phyloP scores from a whole-genome alignment of 2,329 filamentous ascomycete species.

The Diaporthe vaccinii region DNA sequence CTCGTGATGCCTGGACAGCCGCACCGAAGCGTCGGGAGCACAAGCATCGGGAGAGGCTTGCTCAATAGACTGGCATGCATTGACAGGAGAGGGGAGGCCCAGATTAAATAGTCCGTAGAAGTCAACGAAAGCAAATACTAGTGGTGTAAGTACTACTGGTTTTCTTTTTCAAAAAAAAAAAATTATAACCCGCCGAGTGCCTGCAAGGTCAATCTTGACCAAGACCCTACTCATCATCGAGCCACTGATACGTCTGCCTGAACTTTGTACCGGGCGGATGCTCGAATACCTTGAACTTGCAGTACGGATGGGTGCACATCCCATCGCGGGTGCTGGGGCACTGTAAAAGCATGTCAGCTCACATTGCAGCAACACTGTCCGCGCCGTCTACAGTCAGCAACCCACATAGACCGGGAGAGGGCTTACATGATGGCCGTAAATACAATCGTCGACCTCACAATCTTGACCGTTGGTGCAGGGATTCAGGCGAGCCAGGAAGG shows the following conservation, averaged over 20 bases:
- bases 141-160: not conserved
- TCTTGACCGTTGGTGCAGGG: slow-evolving; percentile 70
- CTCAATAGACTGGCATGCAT: not conserved
- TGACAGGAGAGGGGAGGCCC: not conserved
- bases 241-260: slow-evolving; percentile 45
- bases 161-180: not conserved
- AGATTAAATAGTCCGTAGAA: not conserved
- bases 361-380: not conserved
- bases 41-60: not conserved
- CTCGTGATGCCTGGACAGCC: not conserved
- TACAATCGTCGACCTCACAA: slow-evolving; percentile 70
- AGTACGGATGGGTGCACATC: slow-evolving; percentile 66
- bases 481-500: slow-evolving; percentile 68
- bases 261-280: slow-evolving; percentile 72
- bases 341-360: slow-evolving; percentile 48
- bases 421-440: slow-evolving; percentile 74
- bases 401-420: not conserved
- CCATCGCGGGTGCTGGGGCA: slow-evolving; percentile 67
- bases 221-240: slow-evolving; percentile 30
- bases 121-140: not conserved
- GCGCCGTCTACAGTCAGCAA: no score
- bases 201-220: not conserved
- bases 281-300: slow-evolving; percentile 65
- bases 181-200: not conserved
- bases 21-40: not conserved